Conservation (phyloP, 2,329 filamentous ascomycete species). For the Ceratocystis diversiconidia region DNA sequence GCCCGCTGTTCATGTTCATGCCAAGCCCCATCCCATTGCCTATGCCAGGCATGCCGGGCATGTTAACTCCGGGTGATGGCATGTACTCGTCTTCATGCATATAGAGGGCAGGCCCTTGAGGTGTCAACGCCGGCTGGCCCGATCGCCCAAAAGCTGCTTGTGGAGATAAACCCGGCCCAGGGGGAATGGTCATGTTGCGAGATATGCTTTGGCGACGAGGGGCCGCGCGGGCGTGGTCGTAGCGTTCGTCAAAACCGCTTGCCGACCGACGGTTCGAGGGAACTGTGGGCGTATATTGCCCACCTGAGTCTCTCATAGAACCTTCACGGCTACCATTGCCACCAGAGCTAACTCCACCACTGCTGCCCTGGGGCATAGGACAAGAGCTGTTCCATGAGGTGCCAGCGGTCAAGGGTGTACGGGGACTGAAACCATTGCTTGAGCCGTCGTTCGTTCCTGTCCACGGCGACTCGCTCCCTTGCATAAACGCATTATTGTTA, state of each 20-base stretch:
- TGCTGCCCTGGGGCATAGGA: not conserved
- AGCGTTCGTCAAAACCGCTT: conserved; percentile 3
- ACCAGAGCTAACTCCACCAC: not conserved
- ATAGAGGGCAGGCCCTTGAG: not conserved
- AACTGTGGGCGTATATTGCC: not conserved
- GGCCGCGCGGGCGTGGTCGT: not conserved
- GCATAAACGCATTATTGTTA: not conserved
- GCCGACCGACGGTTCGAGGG: not conserved
- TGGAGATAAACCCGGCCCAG: conserved; percentile 4
- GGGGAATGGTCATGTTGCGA: conserved; percentile 7
- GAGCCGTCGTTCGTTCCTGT: not conserved
- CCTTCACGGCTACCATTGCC: not conserved
- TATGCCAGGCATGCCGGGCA: not conserved
- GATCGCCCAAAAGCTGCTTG: not conserved
- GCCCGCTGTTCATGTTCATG: conserved; percentile 9
- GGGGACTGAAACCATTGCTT: conserved; percentile 13
- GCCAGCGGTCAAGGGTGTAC: conserved; percentile 7
- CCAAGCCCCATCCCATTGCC: not conserved
- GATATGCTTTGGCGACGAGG: conserved; percentile 15
- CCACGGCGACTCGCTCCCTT: conserved; percentile 8
- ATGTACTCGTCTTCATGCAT: conserved; percentile 3
- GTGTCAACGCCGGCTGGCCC: not conserved
- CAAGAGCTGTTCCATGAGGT: conserved; percentile 6
- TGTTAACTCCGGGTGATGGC: not conserved
- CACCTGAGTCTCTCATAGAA: not conserved